Conservation (phyloP, 2,329 filamentous ascomycete genomes). For the Akanthomyces uredinophilus region DNA sequence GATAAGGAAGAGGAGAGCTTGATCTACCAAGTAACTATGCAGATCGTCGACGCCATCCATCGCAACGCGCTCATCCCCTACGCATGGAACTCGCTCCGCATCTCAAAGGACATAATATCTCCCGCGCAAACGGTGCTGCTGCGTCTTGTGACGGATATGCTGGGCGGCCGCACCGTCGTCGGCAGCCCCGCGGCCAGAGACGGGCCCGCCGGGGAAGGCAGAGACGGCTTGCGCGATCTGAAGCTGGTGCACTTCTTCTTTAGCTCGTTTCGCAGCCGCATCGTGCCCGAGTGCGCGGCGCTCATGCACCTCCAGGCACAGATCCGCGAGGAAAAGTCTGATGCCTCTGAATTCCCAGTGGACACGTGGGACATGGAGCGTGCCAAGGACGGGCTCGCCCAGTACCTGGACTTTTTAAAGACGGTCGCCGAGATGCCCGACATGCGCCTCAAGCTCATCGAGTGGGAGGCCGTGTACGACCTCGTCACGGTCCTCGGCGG, state of each 20-base stretch:
- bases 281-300: constrained; percentile 91
- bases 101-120: constrained; percentile 93
- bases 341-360: constrained; percentile 84
- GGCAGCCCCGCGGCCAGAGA: constrained; percentile 38
- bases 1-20: constrained; percentile 89
- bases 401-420: constrained; percentile 90
- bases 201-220: constrained; percentile 38
- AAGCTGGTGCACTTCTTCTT: constrained; percentile 83
- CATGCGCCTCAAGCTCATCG: constrained; percentile 77
- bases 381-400: constrained; percentile 88
- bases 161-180: constrained; percentile 49
- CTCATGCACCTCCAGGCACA: constrained; percentile 90
- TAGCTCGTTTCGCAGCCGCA: constrained; percentile 83
- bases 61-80: constrained; percentile 86
- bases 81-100: constrained; percentile 84
- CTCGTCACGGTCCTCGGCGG: constrained; percentile 81
- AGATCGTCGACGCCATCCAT: constrained; percentile 90
- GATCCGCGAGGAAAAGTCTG: constrained; percentile 69
- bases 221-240: constrained; percentile 50
- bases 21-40: constrained; percentile 93
- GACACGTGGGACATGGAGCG: constrained; percentile 98
- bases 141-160: constrained; percentile 85
- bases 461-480: constrained; percentile 89
- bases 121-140: constrained; percentile 91
- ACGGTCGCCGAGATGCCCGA: constrained; percentile 81